Conservation (phyloP, 441 rosid genomes). For the Mallotus japonicus region DNA sequence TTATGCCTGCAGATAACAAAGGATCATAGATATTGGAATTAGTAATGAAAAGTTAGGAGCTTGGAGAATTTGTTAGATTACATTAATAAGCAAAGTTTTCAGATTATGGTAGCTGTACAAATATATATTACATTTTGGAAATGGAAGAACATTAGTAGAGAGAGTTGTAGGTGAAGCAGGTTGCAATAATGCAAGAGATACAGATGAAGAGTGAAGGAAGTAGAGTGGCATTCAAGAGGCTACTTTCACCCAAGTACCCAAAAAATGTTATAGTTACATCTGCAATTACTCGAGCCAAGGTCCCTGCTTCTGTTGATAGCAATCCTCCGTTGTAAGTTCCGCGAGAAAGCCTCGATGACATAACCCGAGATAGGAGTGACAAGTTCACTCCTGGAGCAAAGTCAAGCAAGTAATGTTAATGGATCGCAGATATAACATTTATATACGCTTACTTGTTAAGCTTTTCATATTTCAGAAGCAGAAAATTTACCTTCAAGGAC, state of each 20-base stretch:
- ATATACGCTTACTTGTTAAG: too few species aligned
- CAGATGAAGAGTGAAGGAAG: constrained; percentile 83
- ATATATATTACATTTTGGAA: neutral
- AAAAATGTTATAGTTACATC: constrained; percentile 87
- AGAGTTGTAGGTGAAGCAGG: constrained; percentile 84
- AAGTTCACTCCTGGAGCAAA: constrained; percentile 72
- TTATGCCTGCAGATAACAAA: too few species aligned
- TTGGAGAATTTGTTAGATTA: neutral
- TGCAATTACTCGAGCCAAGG: constrained; percentile 86
- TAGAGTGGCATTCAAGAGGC: constrained; percentile 73
- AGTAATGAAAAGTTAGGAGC: neutral
- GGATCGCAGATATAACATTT: too few species aligned
- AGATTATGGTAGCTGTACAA: neutral
- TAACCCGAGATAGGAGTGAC: constrained; percentile 81
- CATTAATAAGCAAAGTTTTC: neutral
- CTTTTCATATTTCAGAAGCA: neutral
- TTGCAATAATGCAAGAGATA: constrained; percentile 70
- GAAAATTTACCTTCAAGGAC: constrained; percentile 74
- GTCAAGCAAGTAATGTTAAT: neutral
- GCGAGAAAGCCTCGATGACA: constrained; percentile 91
- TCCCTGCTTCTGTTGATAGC: constrained; percentile 96
- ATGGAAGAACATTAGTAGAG: constrained; percentile 45
- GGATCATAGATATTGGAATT: neutral
- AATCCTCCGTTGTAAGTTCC: constrained; percentile 96
- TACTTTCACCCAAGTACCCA: constrained; percentile 68